Evolutionary conservation across 345 rosid species (phyloP).

Genomic region (Aquilaria malaccensis): DNA sequence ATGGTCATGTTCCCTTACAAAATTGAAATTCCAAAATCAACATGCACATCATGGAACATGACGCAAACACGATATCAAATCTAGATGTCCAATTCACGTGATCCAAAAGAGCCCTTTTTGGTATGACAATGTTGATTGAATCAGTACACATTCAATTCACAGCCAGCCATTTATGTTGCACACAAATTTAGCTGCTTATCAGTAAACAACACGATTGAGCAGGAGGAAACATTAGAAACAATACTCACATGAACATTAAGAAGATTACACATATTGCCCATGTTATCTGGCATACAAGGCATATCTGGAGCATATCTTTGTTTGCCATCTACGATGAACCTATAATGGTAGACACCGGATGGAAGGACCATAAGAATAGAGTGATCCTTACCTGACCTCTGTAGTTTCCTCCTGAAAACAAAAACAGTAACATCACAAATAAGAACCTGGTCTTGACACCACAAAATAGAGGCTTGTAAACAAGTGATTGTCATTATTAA

Average conservation of each 20-base stretch:
- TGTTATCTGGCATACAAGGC: constrained; percentile 63
- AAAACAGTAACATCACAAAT: constrained; percentile 8
- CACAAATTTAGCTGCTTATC: too few species aligned
- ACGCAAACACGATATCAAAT: too few species aligned
- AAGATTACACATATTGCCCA: constrained; percentile 64
- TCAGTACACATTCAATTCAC: too few species aligned
- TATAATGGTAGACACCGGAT: constrained; percentile 80
- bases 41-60: too few species aligned
- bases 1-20: too few species aligned
- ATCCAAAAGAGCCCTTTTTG: too few species aligned
- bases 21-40: too few species aligned
- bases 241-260: constrained; percentile 76
- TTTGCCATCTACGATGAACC: constrained; percentile 81
- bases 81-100: too few species aligned
- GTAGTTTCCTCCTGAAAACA: constrained; percentile 59
- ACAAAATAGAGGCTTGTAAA: neutral
- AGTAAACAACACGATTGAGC: constrained; percentile 1
- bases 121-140: too few species aligned
- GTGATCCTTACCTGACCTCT: constrained; percentile 78
- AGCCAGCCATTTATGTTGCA: too few species aligned
- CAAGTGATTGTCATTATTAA: neutral
- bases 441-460: neutral
- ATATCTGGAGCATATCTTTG: constrained; percentile 75
- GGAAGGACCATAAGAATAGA: constrained; percentile 73
- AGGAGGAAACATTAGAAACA: neutral